Evolutionary conservation across 1,139 yeast species (phyloP).

Genomic region (Lodderomyces oxycetoniae): DNA sequence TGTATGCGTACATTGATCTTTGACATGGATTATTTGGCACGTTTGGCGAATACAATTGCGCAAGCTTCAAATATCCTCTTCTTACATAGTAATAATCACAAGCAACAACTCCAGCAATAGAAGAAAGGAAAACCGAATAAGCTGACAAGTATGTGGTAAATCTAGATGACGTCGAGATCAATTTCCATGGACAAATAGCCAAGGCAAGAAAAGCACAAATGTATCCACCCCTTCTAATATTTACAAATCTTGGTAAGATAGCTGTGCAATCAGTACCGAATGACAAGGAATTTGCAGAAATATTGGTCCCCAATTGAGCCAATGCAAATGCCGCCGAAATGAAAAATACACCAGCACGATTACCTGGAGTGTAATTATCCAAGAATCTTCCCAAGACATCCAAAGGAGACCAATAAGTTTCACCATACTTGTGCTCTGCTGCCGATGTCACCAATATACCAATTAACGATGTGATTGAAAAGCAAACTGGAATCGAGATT

Average conservation of each 20-base stretch:
- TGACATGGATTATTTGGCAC: conserved; percentile 25
- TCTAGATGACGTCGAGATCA: conserved; percentile 65
- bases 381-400: conserved; percentile 68
- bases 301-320: conserved; percentile 89
- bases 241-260: conserved; percentile 68
- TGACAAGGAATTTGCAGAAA: conserved; percentile 82
- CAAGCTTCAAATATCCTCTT: conserved; percentile 63
- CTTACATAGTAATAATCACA: conserved; percentile 74
- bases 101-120: conserved; percentile 80
- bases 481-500: conserved; percentile 68
- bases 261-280: conserved; percentile 94
- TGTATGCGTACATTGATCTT: conserved; percentile 53
- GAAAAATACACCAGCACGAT: conserved; percentile 81
- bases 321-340: conserved; percentile 72
- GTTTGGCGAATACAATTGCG: conserved; percentile 52
- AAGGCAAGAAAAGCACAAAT: conserved; percentile 76
- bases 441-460: conserved; percentile 88
- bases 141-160: conserved; percentile 85
- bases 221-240: conserved; percentile 77
- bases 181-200: conserved; percentile 85
- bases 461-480: conserved; percentile 75
- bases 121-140: conserved; percentile 78
- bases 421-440: conserved; percentile 63
- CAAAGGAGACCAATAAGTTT: conserved; percentile 80
- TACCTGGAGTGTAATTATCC: conserved; percentile 50